A percentile compares a stretch with the other conserved stretches of the same genome.
phyloP scores from a whole-genome alignment of 2,329 filamentous ascomycete genomes.

The Atkinsonella hypoxylon region DNA sequence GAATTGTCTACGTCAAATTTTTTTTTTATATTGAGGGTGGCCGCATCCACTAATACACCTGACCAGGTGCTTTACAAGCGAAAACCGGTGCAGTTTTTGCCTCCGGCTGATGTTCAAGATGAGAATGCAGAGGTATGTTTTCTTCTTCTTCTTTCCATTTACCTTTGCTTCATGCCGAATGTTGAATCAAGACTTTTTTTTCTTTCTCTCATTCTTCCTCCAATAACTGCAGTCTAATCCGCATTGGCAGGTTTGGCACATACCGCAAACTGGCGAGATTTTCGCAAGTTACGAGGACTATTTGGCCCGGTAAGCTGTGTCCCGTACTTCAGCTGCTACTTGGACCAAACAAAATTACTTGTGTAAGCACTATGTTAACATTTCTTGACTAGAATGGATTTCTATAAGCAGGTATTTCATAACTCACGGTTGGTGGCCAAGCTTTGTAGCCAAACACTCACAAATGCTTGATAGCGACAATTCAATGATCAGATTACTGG shows the following conservation, averaged over 20 bases:
- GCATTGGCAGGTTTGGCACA: conserved; percentile 70
- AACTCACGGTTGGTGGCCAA: neutral
- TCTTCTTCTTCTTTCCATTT: too few species aligned
- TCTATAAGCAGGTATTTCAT: conserved; percentile 65
- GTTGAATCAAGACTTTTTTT: too few species aligned
- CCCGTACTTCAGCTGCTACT: neutral
- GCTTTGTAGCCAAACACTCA: neutral
- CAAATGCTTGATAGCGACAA: conserved; percentile 43
- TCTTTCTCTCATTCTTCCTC: neutral
- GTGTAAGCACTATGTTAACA: neutral
- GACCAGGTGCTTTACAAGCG: conserved; percentile 84
- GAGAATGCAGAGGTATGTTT: conserved; percentile 69
- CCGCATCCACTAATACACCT: conserved; percentile 6
- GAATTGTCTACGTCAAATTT: neutral
- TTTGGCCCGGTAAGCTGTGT: conserved; percentile 54
- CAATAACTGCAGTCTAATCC: neutral
- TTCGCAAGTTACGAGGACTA: conserved; percentile 86
- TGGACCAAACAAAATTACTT: neutral
- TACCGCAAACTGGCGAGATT: conserved; percentile 79
- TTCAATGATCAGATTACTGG: conserved; percentile 97
- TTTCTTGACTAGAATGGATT: conserved; percentile 57
- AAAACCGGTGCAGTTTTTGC: conserved; percentile 79
- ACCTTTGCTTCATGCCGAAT: neutral
- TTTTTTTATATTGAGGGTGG: neutral
- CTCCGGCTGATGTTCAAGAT: conserved; percentile 60